Percentiles rank a stretch among this genome's conserved stretches.
Evolutionary conservation across 83 land plant genomes (phyloP).

Genomic region (Diphasiastrum complanatum): DNA sequence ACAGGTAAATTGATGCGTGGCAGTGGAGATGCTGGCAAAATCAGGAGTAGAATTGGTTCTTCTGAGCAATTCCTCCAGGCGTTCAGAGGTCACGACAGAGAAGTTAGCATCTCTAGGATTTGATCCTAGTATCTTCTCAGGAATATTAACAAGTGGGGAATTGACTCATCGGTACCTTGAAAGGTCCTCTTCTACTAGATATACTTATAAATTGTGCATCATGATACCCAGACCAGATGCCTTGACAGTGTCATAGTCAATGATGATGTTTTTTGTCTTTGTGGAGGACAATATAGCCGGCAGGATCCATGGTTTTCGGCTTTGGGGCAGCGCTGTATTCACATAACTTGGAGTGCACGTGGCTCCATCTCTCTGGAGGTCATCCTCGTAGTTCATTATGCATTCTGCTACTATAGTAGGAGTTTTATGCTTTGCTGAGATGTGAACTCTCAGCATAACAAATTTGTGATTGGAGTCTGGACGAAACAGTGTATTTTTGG

Average conservation of each 20-base stretch:
- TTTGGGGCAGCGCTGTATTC: conserved; percentile 71
- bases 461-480: not conserved
- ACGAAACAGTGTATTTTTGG: not conserved
- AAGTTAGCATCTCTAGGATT: conserved; percentile 66
- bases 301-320: conserved; percentile 72
- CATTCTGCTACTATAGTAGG: not conserved
- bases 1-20: not conserved
- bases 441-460: no score
- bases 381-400: not conserved
- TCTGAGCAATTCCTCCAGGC: conserved; percentile 79
- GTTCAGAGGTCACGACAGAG: conserved; percentile 52
- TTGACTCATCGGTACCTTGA: conserved; percentile 57
- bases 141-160: conserved; percentile 84
- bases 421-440: not conserved
- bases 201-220: not conserved
- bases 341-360: conserved; percentile 84
- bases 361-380: conserved; percentile 89
- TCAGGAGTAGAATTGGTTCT: conserved; percentile 60
- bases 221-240: no score
- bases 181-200: conserved; percentile 29
- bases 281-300: no score
- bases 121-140: conserved; percentile 62
- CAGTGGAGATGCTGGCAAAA: conserved; percentile 64
- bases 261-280: no score
- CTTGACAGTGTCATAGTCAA: conserved; percentile 4